Base-by-base conservation (phyloP, 2,329 filamentous ascomycete species). In the Hirsutella rhossiliensis region DNA sequence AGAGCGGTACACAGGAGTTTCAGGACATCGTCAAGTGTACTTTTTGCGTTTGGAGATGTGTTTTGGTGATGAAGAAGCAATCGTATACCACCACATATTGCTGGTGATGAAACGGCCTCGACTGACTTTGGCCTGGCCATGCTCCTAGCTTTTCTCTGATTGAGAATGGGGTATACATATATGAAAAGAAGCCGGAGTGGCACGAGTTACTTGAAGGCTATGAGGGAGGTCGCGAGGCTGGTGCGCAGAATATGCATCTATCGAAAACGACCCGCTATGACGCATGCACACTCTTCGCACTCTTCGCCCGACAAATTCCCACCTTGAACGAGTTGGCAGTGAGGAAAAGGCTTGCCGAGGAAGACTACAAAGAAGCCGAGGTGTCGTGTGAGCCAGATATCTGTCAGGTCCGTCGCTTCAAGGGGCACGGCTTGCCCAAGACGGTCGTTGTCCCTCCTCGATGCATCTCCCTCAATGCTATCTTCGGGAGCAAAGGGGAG, bases 261-360 rank as follows among this genome's bases (percentile, higher is more conserved):
- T 27, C 27, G 43, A 41, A 18, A 40, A 15, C 15, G 29, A 38
- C 45, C 39, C 46, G 42, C 43, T 43, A 45, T 48, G 41, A 40
- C 28, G 43, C 37, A 47, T 41, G 34, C 34, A 17, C n/a, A 23
- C 23, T 23, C 23, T 23, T 23, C 23, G 7, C 23, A 23, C 7
- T 23, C 23, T n/a, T n/a, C n/a, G n/a, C n/a, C n/a, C n/a, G n/a
- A n/a, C n/a, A n/a, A n/a, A n/a, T n/a, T n/a, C n/a, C 23, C 23
- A 23, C 7, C 23, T 4, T 23, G 23, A 23, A 23, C 23, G 23
- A 7, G 7, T 23, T 23, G 23, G 7, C 23, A 7, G 23, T 7
- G 23, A 7, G 4, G 7, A 23, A 23, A 23, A 23, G 23, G 23
- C 23, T 9, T 36, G 7, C n/a, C 7, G 17, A 36, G 34, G 6